Percentiles rank a stretch among this genome's conserved stretches.
Evolutionary conservation across 345 rosid genomes (phyloP).

Genomic region (Sonneratia alba): DNA sequence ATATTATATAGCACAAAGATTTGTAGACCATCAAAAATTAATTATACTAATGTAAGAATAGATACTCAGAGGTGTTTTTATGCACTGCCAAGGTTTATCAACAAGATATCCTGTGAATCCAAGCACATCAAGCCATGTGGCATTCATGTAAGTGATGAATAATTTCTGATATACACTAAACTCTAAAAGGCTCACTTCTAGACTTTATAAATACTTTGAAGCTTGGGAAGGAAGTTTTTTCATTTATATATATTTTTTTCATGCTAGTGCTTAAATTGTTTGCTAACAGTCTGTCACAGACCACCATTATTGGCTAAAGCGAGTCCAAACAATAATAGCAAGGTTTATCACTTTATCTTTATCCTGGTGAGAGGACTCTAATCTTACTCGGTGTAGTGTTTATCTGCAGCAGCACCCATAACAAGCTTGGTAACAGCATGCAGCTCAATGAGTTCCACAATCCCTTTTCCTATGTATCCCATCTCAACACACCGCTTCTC

Average conservation of each 20-base stretch:
- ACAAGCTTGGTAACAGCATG: conserved; percentile 48
- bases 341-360: neutral
- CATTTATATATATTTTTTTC: neutral
- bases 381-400: conserved; percentile 36
- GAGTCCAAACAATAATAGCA: neutral
- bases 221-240: neutral
- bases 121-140: neutral
- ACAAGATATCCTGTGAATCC: neutral
- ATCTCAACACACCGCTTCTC: conserved; percentile 32
- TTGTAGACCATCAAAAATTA: neutral
- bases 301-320: neutral
- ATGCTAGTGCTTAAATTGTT: neutral
- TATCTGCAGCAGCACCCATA: conserved; percentile 75
- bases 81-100: neutral
- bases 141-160: neutral
- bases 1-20: neutral
- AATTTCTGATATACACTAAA: neutral
- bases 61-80: neutral
- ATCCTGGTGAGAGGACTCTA: neutral
- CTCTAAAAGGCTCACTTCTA: neutral
- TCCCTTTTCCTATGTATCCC: conserved; percentile 51
- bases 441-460: conserved; percentile 49
- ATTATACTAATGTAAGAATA: neutral
- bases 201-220: neutral
- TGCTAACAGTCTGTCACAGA: neutral